Percentiles rank a stretch among this genome's conserved stretches.
Evolutionary conservation across 345 rosid species (phyloP).

Genomic region (Lepidium aucheri): DNA sequence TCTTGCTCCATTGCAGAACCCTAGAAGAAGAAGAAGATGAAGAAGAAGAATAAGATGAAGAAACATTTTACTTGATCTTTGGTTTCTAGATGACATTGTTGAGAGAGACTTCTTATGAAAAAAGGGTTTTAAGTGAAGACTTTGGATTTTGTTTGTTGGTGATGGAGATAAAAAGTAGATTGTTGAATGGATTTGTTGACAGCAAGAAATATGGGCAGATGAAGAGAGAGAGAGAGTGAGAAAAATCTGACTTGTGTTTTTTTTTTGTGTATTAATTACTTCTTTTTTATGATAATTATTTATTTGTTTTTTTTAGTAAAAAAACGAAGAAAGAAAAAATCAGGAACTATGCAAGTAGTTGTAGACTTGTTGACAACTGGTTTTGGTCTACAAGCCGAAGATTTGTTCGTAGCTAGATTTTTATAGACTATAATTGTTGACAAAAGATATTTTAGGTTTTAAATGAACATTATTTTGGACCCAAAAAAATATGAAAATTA

Average conservation of each 20-base stretch:
- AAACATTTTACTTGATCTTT: too few relatives aligned
- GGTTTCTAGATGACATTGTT: conserved; percentile 3
- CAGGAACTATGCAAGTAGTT: conserved; percentile 19
- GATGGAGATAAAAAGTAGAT: conserved; percentile 10
- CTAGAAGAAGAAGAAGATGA: conserved; percentile 11
- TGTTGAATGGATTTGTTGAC: conserved; percentile 24
- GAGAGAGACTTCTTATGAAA: background rate
- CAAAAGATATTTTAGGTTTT: background rate
- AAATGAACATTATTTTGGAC: too few relatives aligned
- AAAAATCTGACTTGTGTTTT: background rate
- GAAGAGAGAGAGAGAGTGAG: conserved; percentile 1
- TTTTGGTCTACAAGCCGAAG: conserved; percentile 24
- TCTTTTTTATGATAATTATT: background rate
- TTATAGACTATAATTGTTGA: background rate
- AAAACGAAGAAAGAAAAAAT: background rate
- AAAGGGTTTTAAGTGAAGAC: background rate
- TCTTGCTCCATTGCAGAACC: conserved; percentile 22
- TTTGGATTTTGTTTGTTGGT: conserved; percentile 7
- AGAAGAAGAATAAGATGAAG: background rate
- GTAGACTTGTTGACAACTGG: conserved; percentile 17
- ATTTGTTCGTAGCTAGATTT: conserved; percentile 5
- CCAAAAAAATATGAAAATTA: too few relatives aligned
- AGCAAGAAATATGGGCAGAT: conserved; percentile 28
- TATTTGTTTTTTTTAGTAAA: background rate
- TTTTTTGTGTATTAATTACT: conserved; percentile 1